Evolutionary conservation across 2,329 filamentous ascomycete species (phyloP).

Genomic region (Karstenula rhodostoma): DNA sequence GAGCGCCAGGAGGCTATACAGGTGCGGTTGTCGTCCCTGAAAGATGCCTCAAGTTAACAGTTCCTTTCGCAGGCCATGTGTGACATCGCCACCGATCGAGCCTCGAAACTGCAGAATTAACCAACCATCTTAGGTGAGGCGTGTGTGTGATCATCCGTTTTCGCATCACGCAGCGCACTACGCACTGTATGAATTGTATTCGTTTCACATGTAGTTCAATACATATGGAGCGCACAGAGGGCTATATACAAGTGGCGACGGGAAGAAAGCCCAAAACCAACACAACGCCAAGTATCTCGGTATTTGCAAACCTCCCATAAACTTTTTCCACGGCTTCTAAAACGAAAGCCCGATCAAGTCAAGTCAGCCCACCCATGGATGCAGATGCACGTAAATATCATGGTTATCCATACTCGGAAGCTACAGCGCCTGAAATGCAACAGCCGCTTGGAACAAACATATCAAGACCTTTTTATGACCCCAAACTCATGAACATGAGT

Average conservation of each 20-base stretch:
- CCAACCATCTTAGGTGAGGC: neutral
- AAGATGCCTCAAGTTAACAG: neutral
- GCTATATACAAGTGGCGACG: conserved; percentile 17
- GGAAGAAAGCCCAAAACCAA: neutral
- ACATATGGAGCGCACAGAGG: neutral
- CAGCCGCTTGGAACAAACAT: neutral
- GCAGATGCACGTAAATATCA: conserved; percentile 5
- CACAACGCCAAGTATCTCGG: neutral
- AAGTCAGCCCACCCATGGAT: neutral
- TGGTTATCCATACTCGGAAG: neutral
- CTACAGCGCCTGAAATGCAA: neutral
- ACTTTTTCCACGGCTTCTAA: neutral
- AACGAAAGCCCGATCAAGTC: neutral
- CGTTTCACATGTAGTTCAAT: neutral
- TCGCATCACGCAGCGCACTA: neutral
- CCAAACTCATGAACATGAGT: conserved; percentile 30
- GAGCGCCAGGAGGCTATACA: conserved; percentile 79
- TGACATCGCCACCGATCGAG: conserved; percentile 85
- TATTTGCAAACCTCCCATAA: neutral
- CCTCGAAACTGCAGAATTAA: conserved; percentile 60
- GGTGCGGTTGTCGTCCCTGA: conserved; percentile 57
- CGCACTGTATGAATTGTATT: neutral
- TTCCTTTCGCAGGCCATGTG: conserved; percentile 78
- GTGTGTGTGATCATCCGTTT: neutral
- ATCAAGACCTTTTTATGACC: conserved; percentile 4